Conservation (phyloP, 495 filamentous ascomycete genomes). For the Massariosphaeria phaeospora region DNA sequence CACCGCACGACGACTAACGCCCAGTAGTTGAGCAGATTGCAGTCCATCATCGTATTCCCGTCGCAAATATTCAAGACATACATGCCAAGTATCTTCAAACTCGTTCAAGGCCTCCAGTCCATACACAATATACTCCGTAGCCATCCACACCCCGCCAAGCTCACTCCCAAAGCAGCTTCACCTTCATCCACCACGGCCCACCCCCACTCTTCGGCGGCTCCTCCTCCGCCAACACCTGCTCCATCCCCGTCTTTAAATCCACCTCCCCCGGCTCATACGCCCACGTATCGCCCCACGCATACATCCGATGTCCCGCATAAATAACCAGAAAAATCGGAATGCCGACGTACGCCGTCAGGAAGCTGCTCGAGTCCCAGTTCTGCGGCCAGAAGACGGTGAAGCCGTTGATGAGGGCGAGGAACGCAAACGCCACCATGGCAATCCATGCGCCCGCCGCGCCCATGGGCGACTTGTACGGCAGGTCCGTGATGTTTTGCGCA, state of each 20-base stretch:
- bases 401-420: slow-evolving; percentile 57
- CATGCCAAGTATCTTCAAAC: too few relatives aligned
- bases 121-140: too few relatives aligned
- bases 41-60: too few relatives aligned
- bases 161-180: slow-evolving; percentile 22
- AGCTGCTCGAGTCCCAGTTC: slow-evolving; percentile 49
- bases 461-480: slow-evolving; percentile 49
- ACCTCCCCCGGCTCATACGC: slow-evolving; percentile 49
- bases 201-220: slow-evolving; percentile 32
- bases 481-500: slow-evolving; percentile 49
- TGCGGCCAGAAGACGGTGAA: slow-evolving; percentile 59
- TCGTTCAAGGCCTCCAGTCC: too few relatives aligned
- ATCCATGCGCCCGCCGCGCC: slow-evolving; percentile 54
- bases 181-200: slow-evolving; percentile 23
- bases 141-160: too few relatives aligned
- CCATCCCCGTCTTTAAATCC: slow-evolving; percentile 54
- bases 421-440: slow-evolving; percentile 46
- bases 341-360: slow-evolving; percentile 61
- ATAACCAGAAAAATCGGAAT: slow-evolving; percentile 55
- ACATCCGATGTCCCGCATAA: slow-evolving; percentile 51
- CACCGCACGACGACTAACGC: too few relatives aligned
- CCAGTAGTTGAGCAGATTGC: too few relatives aligned
- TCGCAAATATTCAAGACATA: too few relatives aligned
- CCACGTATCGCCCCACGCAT: slow-evolving; percentile 51
- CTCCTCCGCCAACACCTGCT: slow-evolving; percentile 52